Conservation (phyloP, 306 rosid genomes). For the Phaseolus lunatus region DNA sequence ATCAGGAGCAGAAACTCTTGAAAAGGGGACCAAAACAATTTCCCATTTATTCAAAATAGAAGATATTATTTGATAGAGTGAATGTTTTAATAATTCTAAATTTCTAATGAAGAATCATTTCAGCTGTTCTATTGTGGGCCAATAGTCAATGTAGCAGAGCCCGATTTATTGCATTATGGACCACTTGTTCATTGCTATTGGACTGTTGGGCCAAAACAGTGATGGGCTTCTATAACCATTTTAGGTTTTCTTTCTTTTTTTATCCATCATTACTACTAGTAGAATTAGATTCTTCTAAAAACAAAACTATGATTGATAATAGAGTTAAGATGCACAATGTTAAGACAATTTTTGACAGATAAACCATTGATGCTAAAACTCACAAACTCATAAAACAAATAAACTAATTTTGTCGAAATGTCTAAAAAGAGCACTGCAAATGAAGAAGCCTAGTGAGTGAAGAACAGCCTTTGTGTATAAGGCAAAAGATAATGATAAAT, state of each 20-base stretch:
- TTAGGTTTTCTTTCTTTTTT: too few relatives aligned
- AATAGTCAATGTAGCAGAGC: neutral
- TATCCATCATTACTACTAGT: too few relatives aligned
- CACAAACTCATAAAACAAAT: too few relatives aligned
- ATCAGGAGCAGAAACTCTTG: too few relatives aligned
- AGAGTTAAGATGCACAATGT: too few relatives aligned
- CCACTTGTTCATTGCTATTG: neutral
- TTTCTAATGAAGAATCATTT: neutral
- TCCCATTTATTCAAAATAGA: neutral
- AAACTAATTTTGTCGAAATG: too few relatives aligned
- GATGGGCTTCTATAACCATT: neutral
- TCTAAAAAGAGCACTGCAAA: neutral
- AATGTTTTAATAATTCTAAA: neutral
- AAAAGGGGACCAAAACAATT: neutral
- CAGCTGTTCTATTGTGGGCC: neutral
- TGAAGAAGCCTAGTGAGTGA: neutral
- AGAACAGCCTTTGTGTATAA: too few relatives aligned
- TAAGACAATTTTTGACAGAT: too few relatives aligned
- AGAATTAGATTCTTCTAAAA: too few relatives aligned
- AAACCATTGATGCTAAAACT: too few relatives aligned
- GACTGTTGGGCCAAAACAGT: neutral
- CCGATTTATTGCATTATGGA: neutral
- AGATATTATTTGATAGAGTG: neutral
- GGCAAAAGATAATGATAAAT: neutral
- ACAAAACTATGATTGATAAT: too few relatives aligned